Evolutionary conservation across 2,329 filamentous ascomycete genomes (phyloP).

Genomic region (Cercospora sojina): DNA sequence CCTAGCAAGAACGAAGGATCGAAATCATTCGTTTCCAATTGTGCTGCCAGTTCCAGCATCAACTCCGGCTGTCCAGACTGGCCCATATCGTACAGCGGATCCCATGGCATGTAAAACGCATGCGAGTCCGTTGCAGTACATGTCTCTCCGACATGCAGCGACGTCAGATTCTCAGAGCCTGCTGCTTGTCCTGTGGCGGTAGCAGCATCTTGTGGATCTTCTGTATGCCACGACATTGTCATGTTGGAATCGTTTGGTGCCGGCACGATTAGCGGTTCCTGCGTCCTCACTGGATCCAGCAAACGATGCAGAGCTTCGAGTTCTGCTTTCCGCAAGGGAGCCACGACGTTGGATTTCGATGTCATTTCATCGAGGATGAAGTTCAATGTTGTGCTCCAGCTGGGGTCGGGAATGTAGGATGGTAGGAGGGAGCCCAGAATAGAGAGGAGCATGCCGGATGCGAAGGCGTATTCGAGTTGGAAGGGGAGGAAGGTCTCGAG

Average conservation of each 20-base stretch:
- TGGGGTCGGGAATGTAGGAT: constrained; percentile 21
- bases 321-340: constrained; percentile 24
- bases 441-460: constrained; percentile 24
- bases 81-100: constrained; percentile 8
- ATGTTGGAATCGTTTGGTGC: neutral
- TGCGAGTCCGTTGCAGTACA: neutral
- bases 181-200: neutral
- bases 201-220: neutral
- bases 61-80: constrained; percentile 9
- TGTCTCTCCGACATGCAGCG: neutral
- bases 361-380: constrained; percentile 28
- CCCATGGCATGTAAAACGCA: constrained; percentile 3
- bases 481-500: constrained; percentile 29
- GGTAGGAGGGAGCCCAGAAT: constrained; percentile 25
- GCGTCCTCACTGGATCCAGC: constrained; percentile 4
- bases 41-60: constrained; percentile 9
- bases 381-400: constrained; percentile 20
- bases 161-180: neutral
- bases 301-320: constrained; percentile 23
- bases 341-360: constrained; percentile 25
- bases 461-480: constrained; percentile 29
- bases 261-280: constrained; percentile 11
- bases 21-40: constrained; percentile 5
- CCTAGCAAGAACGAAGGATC: constrained; percentile 10
- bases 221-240: neutral